Percentiles rank a stretch among this genome's conserved stretches.
Evolutionary conservation across 2,329 filamentous ascomycete species (phyloP).

Genomic region (Colletotrichum zoysiae): DNA sequence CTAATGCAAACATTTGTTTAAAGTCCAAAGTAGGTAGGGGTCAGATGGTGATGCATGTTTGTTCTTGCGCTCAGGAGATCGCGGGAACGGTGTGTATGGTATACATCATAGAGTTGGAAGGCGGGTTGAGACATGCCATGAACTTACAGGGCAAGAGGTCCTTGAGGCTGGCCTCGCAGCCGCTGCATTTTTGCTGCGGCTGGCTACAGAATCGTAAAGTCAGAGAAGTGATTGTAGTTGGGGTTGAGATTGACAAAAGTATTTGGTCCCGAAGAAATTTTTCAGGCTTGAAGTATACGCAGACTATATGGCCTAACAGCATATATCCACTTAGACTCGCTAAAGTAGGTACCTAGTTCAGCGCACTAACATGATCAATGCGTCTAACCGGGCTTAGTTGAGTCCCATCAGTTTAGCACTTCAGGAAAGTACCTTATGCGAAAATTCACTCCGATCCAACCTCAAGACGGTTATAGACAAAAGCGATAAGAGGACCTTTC

Average conservation of each 20-base stretch:
- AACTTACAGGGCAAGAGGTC: constrained; percentile 44
- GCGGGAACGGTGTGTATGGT: constrained; percentile 69
- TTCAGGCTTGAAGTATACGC: constrained; percentile 42
- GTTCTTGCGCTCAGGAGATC: constrained; percentile 72
- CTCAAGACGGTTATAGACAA: not conserved
- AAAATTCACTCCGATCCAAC: constrained; percentile 17
- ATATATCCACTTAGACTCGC: constrained; percentile 6
- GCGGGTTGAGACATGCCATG: constrained; percentile 26
- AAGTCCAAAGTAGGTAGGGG: constrained; percentile 43
- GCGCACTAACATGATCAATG: not conserved
- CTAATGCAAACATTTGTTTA: not conserved
- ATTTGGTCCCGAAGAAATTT: constrained; percentile 27
- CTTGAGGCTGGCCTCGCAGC: not conserved
- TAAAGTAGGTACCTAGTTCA: too few species aligned
- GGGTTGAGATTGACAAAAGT: not conserved
- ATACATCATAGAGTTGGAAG: constrained; percentile 60
- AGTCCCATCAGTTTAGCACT: not conserved
- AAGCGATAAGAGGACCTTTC: not conserved
- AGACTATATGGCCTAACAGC: constrained; percentile 18
- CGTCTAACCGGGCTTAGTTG: not conserved
- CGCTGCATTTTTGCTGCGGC: not conserved
- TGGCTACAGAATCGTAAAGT: not conserved
- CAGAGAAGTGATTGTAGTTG: constrained; percentile 9
- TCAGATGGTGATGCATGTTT: constrained; percentile 86
- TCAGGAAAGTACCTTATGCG: not conserved